phyloP scores from a whole-genome alignment of 345 rosid species.

The Eucalyptus regnans region DNA sequence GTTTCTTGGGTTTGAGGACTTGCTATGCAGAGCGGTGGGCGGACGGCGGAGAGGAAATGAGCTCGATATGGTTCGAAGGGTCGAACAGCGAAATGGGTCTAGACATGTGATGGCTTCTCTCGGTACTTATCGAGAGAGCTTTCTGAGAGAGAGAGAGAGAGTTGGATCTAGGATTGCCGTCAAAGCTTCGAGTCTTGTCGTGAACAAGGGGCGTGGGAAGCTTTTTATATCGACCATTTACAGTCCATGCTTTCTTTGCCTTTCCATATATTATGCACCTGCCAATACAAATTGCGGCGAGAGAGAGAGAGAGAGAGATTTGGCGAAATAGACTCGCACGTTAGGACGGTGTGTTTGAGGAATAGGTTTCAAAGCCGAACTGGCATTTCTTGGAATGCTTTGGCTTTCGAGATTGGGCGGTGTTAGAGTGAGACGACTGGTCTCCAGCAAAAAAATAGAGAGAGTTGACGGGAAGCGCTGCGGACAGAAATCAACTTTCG shows the following conservation, averaged over 20 bases:
- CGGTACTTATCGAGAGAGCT: not conserved
- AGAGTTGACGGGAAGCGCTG: not conserved
- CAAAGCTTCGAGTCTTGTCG: not conserved
- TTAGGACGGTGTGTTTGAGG: not conserved
- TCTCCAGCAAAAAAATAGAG: not conserved
- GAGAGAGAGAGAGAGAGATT: not conserved
- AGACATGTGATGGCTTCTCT: not conserved
- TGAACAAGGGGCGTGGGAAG: not conserved
- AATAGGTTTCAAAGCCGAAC: not conserved
- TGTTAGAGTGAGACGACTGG: not conserved
- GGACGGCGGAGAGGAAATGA: not conserved
- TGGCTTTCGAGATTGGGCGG: not conserved
- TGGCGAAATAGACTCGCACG: not conserved
- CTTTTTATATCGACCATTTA: not conserved
- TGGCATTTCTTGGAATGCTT: not conserved
- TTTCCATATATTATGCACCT: not conserved
- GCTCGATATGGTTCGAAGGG: not conserved
- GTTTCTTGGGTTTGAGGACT: not conserved
- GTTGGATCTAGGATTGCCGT: not conserved
- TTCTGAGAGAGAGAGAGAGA: not conserved
- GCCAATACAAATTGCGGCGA: not conserved
- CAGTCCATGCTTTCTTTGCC: not conserved
- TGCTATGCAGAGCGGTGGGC: not conserved
- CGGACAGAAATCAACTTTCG: not conserved
- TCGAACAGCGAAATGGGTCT: not conserved